Evolutionary conservation across 305 asterid species (phyloP).

Genomic region (Rubia balearica): DNA sequence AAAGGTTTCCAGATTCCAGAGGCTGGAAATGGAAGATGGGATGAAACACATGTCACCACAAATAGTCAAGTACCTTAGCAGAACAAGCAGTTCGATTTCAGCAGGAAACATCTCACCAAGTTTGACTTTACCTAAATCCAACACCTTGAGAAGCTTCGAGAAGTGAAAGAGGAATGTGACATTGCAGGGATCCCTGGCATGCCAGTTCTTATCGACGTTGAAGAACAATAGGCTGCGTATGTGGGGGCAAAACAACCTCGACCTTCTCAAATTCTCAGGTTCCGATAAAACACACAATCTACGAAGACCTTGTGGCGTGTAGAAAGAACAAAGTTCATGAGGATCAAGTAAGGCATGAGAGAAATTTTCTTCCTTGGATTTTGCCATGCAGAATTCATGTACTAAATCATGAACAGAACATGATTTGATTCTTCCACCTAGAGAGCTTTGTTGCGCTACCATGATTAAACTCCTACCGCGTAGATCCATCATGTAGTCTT

Average conservation of each 20-base stretch:
- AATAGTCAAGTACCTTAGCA: neutral
- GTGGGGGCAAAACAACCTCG: slow-evolving; percentile 1
- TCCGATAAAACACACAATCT: neutral
- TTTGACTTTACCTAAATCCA: neutral
- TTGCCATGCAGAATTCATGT: slow-evolving; percentile 4
- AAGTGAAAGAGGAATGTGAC: slow-evolving; percentile 2
- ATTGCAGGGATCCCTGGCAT: slow-evolving; percentile 1
- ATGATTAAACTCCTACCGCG: slow-evolving; percentile 4
- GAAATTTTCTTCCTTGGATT: slow-evolving; percentile 8
- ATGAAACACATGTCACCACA: slow-evolving; percentile 3
- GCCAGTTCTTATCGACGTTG: slow-evolving; percentile 6
- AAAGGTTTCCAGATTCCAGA: neutral
- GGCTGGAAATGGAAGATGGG: slow-evolving; percentile 1
- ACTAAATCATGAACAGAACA: slow-evolving; percentile 3
- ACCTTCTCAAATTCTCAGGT: slow-evolving; percentile 1
- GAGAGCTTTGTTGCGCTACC: slow-evolving; percentile 1
- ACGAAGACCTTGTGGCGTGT: neutral
- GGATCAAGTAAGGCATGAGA: neutral
- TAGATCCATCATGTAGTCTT: slow-evolving; percentile 10
- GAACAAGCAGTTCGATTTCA: neutral
- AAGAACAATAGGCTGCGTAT: slow-evolving; percentile 5
- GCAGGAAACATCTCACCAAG: neutral
- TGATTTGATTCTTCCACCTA: slow-evolving; percentile 3
- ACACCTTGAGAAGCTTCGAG: slow-evolving; percentile 5
- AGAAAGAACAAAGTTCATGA: neutral